Evolutionary conservation across 2,329 filamentous ascomycete species (phyloP), one percentile per base, ranked within the genome.

Genomic region (Fusarium redolens): DNA sequence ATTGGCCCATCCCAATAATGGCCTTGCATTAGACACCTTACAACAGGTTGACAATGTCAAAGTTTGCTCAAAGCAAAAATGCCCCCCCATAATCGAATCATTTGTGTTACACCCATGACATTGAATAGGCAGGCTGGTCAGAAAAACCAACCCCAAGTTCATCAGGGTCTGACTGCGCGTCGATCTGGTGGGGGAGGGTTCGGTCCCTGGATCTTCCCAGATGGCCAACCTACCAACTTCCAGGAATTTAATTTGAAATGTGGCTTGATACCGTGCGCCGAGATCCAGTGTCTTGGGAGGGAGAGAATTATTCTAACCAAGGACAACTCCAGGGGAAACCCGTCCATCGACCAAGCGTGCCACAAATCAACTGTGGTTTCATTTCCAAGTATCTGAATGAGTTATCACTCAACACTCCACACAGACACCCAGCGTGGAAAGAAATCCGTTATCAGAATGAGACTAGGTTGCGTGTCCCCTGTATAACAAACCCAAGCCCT

Each of bases 401-500:
- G 20, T 30, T 25, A 38, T 58, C n/a, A 20, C 22, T 40, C 28
- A 37, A 45, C 52, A 55, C 37, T 61, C 37, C 47, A 33, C 37
- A 61, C 18, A 61, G 35, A 28, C 57, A 25, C 48, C 18, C 47
- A 54, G 18, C n/a, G 22, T 37, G 25, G 47, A 52, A 59, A 43
- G 22, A 45, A 68, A 43, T 40, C 31, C 56, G 62, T 55, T 52
- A 60, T 51, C 59, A 69, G 38, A 56, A 54, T 41, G 25, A 68
- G 65, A 62, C 45, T 67, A 68, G 64, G 18, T 52, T 68, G 55
- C 63, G 63, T 55, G 38, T 57, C 47, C 37, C 41, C 56, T 44
- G 25, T 37, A 31, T 25, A 33, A 31, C 30, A 61, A 28, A 22
- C 33, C 20, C 22, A 28, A 37, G 17, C 63, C 65, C 41, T 61